Evolutionary conservation across 768 basidiomycete genomes (phyloP).

Genomic region (Hemileccinum impolitum): DNA sequence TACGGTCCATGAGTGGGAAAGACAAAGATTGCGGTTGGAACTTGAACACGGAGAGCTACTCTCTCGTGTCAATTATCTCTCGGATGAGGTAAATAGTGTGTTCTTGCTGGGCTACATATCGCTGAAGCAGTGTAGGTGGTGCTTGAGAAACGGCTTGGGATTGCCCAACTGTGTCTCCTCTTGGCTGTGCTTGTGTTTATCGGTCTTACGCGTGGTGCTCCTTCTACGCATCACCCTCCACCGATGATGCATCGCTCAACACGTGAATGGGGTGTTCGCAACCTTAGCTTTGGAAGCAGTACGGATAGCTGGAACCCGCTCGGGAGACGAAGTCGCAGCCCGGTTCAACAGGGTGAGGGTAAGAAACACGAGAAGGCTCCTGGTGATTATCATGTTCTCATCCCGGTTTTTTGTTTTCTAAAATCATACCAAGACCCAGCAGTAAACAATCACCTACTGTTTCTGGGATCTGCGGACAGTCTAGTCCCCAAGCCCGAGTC

Average conservation of each 20-base stretch:
- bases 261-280: constrained; percentile 55
- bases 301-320: constrained; percentile 33
- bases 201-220: constrained; percentile 70
- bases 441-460: not conserved
- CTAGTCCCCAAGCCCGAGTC: not conserved
- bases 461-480: not conserved
- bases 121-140: constrained; percentile 50
- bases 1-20: constrained; percentile 64
- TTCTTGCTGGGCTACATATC: not conserved
- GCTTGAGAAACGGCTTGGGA: constrained; percentile 85
- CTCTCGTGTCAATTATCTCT: constrained; percentile 68
- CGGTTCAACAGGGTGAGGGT: constrained; percentile 13
- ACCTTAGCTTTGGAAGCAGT: constrained; percentile 55
- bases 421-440: not conserved
- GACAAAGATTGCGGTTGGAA: constrained; percentile 62
- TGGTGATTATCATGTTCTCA: constrained; percentile 4
- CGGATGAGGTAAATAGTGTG: constrained; percentile 63
- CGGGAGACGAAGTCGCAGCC: constrained; percentile 31
- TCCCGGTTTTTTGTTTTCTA: not conserved
- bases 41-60: constrained; percentile 66
- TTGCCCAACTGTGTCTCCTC: constrained; percentile 82
- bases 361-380: constrained; percentile 13
- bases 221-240: constrained; percentile 32
- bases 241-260: constrained; percentile 24
- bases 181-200: constrained; percentile 84